Evolutionary conservation across 2,329 filamentous ascomycete genomes (phyloP).

Genomic region (Alternaria arborescens): DNA sequence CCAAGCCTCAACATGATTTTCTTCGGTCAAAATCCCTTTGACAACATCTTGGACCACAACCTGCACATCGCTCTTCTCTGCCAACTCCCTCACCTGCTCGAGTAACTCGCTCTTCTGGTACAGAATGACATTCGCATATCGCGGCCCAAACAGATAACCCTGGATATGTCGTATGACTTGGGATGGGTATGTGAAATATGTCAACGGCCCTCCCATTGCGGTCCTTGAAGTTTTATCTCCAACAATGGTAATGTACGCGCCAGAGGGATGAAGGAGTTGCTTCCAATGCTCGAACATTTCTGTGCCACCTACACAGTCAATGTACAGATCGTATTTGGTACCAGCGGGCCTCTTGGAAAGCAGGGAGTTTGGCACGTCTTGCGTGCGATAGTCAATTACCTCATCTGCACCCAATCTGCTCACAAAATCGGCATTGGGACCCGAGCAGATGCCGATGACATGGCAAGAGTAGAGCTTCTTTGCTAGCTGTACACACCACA

Average conservation of each 20-base stretch:
- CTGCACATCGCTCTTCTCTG: conserved; percentile 30
- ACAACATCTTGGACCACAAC: conserved; percentile 42
- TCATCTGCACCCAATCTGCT: conserved; percentile 59
- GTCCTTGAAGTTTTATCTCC: conserved; percentile 51
- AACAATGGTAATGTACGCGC: conserved; percentile 55
- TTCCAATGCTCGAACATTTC: conserved; percentile 53
- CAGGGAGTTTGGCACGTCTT: conserved; percentile 46
- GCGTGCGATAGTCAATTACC: conserved; percentile 49
- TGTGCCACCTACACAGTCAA: conserved; percentile 62
- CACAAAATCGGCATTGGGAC: conserved; percentile 58
- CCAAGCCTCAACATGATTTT: conserved; percentile 30
- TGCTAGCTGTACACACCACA: conserved; percentile 52
- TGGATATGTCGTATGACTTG: conserved; percentile 35
- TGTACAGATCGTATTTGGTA: conserved; percentile 55
- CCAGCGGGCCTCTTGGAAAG: conserved; percentile 36
- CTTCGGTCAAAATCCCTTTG: conserved; percentile 35
- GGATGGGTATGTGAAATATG: conserved; percentile 43
- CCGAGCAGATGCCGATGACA: conserved; percentile 61
- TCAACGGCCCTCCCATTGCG: conserved; percentile 48
- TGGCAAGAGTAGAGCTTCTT: conserved; percentile 49
- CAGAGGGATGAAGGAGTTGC: conserved; percentile 44
- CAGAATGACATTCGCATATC: conserved; percentile 42
- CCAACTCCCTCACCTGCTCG: conserved; percentile 33
- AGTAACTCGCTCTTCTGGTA: conserved; percentile 34
- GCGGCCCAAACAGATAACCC: conserved; percentile 37